phyloP scores from a whole-genome alignment of 345 rosid genomes.

The Euphorbia lathyris region DNA sequence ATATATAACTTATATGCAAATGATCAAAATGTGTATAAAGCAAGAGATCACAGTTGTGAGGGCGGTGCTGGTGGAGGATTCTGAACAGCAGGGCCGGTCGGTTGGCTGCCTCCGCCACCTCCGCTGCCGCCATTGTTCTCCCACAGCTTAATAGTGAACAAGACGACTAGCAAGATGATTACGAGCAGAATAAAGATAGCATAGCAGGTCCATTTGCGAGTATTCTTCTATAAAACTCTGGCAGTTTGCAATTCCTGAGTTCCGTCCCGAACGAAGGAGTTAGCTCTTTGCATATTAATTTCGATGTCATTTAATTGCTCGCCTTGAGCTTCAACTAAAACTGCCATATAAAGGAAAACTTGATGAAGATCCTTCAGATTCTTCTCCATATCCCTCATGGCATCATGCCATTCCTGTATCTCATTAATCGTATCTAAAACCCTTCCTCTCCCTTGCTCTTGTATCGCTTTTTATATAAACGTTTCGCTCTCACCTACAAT shows the following conservation, averaged over 20 bases:
- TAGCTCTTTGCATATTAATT: slow-evolving; percentile 71
- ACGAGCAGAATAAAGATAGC: slow-evolving; percentile 58
- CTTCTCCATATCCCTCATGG: slow-evolving; percentile 73
- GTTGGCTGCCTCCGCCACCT: slow-evolving; percentile 17
- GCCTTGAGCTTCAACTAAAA: slow-evolving; percentile 69
- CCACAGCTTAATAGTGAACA: slow-evolving; percentile 61
- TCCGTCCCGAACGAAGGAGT: slow-evolving; percentile 61
- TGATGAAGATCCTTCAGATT: slow-evolving; percentile 82
- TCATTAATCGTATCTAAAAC: too few relatives aligned
- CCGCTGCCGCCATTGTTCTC: slow-evolving; percentile 21
- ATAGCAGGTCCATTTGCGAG: slow-evolving; percentile 78
- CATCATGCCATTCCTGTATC: slow-evolving; percentile 90
- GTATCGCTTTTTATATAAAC: too few relatives aligned
- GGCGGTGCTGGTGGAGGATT: too few relatives aligned
- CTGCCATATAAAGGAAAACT: slow-evolving; percentile 83
- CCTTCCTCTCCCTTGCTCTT: too few relatives aligned
- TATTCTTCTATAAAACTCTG: slow-evolving; percentile 51
- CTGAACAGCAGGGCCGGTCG: slow-evolving; percentile 20
- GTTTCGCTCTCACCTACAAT: too few relatives aligned
- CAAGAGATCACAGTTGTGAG: background rate
- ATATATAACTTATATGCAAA: slow-evolving; percentile 2
- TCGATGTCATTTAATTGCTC: too few relatives aligned
- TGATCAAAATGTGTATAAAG: background rate
- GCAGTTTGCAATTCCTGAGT: slow-evolving; percentile 53
- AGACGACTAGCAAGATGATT: slow-evolving; percentile 57